A percentile compares a stretch with the other conserved stretches of the same genome.
These are phyloP conservation scores for Alternaria triticina DNA, from an alignment of 2,329 filamentous ascomycete species.

Conservation along the genomic window DNA sequence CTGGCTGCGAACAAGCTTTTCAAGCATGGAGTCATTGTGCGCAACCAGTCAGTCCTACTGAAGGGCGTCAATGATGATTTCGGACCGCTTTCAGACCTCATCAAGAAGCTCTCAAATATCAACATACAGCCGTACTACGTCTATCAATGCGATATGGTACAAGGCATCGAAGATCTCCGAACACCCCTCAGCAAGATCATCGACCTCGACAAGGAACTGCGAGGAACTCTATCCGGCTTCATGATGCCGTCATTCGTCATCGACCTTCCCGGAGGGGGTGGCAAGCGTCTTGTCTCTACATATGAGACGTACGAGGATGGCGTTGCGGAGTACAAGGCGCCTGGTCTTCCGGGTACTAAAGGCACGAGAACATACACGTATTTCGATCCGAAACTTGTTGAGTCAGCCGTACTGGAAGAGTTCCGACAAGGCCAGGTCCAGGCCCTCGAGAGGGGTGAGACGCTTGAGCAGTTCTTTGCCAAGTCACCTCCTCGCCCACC, in stretches of 20 bases:
- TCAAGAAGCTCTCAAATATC: slow-evolving; percentile 62
- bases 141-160: slow-evolving; percentile 70
- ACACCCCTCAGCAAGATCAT: slow-evolving; percentile 66
- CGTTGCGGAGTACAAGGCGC: slow-evolving; percentile 62
- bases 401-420: slow-evolving; percentile 9
- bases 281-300: slow-evolving; percentile 65
- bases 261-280: slow-evolving; percentile 68
- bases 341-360: slow-evolving; percentile 57
- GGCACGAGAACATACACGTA: slow-evolving; percentile 59
- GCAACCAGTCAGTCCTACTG: slow-evolving; percentile 67
- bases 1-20: slow-evolving; percentile 60
- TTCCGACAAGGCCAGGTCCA: slow-evolving; percentile 14
- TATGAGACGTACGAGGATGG: slow-evolving; percentile 63
- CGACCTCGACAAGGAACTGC: slow-evolving; percentile 63
- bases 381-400: slow-evolving; percentile 56
- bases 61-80: slow-evolving; percentile 65
- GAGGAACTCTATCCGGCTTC: slow-evolving; percentile 68
- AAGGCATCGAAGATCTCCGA: slow-evolving; percentile 66
- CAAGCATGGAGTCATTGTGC: slow-evolving; percentile 60
- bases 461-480: slow-evolving; percentile 15
- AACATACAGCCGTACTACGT: slow-evolving; percentile 70
- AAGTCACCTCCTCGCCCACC: neutral
- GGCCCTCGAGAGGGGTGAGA: slow-evolving; percentile 14
- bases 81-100: slow-evolving; percentile 60
- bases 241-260: slow-evolving; percentile 68